phyloP scores from a whole-genome alignment of 768 basidiomycete species.

The Artomyces pyxidatus region DNA sequence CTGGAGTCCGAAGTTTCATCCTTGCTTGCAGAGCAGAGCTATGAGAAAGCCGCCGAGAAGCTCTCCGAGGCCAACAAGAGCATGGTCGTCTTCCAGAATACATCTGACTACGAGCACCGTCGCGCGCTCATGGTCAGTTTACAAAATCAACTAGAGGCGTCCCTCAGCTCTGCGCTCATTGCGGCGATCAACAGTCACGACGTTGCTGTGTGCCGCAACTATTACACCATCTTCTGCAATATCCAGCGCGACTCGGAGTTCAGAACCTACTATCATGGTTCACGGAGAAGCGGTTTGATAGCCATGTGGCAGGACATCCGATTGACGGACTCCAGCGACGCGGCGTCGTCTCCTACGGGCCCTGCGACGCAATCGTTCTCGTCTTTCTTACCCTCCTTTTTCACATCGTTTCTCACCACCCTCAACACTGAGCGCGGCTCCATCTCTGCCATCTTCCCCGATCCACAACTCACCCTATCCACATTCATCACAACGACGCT shows the following conservation, averaged over 20 bases:
- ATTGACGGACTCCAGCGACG: conserved; percentile 42
- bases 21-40: conserved; percentile 70
- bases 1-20: conserved; percentile 88
- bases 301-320: conserved; percentile 58
- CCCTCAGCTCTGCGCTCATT: conserved; percentile 83
- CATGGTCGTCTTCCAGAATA: conserved; percentile 90
- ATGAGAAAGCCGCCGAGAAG: conserved; percentile 86
- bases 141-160: conserved; percentile 93
- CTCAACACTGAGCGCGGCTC: conserved; percentile 64
- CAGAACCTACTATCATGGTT: conserved; percentile 88
- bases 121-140: conserved; percentile 82
- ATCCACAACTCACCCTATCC: conserved; percentile 69
- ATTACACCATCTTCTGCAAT: conserved; percentile 80
- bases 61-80: conserved; percentile 83
- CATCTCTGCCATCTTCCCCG: conserved; percentile 82
- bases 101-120: conserved; percentile 82
- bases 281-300: conserved; percentile 57
- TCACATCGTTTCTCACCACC: conserved; percentile 53
- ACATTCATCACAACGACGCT: conserved; percentile 78
- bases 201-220: conserved; percentile 61
- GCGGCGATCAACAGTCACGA: conserved; percentile 80
- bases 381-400: conserved; percentile 71
- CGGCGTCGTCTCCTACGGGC: conserved; percentile 18
- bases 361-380: conserved; percentile 36
- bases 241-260: conserved; percentile 93